Percentiles rank a stretch among this genome's conserved stretches.
Evolutionary conservation across 495 filamentous ascomycete species (phyloP).

Genomic region (Aspergillus olivimuriae): DNA sequence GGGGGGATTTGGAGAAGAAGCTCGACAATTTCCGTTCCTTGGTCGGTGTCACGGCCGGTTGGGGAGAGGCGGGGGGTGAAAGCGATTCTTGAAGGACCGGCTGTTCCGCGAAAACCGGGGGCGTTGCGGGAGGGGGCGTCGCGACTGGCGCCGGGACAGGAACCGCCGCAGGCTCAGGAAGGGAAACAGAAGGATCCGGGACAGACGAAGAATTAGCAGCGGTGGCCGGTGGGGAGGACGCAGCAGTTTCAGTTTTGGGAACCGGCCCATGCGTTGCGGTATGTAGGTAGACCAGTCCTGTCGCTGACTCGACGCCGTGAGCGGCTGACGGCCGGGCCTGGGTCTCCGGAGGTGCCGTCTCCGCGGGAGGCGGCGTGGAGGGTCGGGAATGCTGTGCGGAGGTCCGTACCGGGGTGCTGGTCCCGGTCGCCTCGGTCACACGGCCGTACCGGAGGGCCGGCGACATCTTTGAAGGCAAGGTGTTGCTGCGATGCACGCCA

Average conservation of each 20-base stretch:
- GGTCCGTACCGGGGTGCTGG: conserved; percentile 27
- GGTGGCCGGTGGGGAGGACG: not conserved
- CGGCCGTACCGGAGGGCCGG: conserved; percentile 57
- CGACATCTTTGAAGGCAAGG: conserved; percentile 87
- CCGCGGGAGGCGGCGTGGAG: conserved; percentile 27
- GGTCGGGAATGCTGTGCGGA: conserved; percentile 30
- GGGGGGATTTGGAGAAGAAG: conserved; percentile 64
- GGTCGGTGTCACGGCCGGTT: conserved; percentile 52
- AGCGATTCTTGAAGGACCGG: conserved; percentile 40
- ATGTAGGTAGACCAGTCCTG: conserved; percentile 22
- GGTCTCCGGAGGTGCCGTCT: conserved; percentile 8
- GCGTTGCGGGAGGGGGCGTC: too few species aligned
- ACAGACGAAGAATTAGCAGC: conserved; percentile 12
- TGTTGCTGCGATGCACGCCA: conserved; percentile 87
- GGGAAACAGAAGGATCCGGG: not conserved
- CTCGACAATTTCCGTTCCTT: conserved; percentile 62
- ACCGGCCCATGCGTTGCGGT: conserved; percentile 35
- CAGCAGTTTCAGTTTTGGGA: conserved; percentile 10
- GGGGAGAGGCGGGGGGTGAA: conserved; percentile 30
- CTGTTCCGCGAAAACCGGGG: too few species aligned
- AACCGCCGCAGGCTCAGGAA: not conserved
- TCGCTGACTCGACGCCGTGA: conserved; percentile 7
- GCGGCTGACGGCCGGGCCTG: not conserved
- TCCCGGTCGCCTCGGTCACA: conserved; percentile 23
- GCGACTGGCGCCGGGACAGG: too few species aligned